These are phyloP conservation scores for Viola odorata DNA, from an alignment of 345 rosid genomes.

Conservation along the genomic window DNA sequence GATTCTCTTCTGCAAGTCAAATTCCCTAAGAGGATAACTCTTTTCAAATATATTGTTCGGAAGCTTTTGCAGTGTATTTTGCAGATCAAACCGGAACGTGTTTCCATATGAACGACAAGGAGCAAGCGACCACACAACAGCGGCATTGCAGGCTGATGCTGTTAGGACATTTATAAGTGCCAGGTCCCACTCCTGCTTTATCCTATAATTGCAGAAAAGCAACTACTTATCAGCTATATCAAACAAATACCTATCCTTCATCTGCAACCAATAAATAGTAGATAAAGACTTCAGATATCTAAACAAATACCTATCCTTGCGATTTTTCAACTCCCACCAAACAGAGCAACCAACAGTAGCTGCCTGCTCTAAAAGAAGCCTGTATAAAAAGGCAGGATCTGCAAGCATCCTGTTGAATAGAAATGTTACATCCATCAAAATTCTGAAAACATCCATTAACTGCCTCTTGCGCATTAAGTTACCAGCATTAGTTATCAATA, in stretches of 20 bases:
- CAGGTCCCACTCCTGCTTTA: conserved; percentile 93
- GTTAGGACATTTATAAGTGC: conserved; percentile 85
- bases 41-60: conserved; percentile 89
- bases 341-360: conserved; percentile 81
- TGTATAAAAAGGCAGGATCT: conserved; percentile 84
- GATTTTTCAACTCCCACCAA: conserved; percentile 87
- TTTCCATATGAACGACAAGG: conserved; percentile 94
- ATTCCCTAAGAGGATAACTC: conserved; percentile 90
- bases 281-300: neutral
- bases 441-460: neutral
- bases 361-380: conserved; percentile 78
- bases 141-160: conserved; percentile 73
- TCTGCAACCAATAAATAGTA: neutral
- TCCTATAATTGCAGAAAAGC: conserved; percentile 34
- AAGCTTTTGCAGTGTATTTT: conserved; percentile 89
- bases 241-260: conserved; percentile 1
- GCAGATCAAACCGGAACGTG: conserved; percentile 83
- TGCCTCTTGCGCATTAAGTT: too few species aligned
- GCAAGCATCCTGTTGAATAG: conserved; percentile 72
- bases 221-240: conserved; percentile 13
- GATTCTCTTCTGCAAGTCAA: conserved; percentile 76
- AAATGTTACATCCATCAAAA: conserved; percentile 6
- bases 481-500: too few species aligned
- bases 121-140: conserved; percentile 85
- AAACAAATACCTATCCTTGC: conserved; percentile 62